Evolutionary conservation across 352 stramenopile genomes (phyloP), one percentile per base, ranked within the genome.

Genomic region (Globisporangium iwayamae): DNA sequence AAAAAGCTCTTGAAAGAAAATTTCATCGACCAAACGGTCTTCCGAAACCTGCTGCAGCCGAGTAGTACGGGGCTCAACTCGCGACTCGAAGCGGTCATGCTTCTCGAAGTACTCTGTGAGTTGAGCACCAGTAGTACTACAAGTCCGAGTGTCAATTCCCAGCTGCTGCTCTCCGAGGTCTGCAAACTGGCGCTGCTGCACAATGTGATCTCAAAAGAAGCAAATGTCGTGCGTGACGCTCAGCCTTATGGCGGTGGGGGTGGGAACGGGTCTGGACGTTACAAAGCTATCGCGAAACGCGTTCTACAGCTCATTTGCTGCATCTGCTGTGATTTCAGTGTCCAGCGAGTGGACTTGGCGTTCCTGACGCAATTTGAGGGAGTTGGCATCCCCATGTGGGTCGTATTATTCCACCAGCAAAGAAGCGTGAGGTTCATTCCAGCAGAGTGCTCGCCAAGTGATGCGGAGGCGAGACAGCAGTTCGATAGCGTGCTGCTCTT

Each of bases 251-350:
- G 46, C 6, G n/a, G 9, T 18, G 28, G 43, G 5, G 36, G 8
- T 39, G 18, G 3, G 7, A 36, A 36, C 32, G 32, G 28, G 3
- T 13, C 50, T 9, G 41, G 25, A 3, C 71, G 70, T 4, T 47
- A 59, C 14, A 25, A 69, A 25, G 67, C 67, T 5, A 63, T 69
- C 9, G 63, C 70, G 10, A 83, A 81, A 39, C 73, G 75, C 14
- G 30, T 75, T 1, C 64, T 83, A 30, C 75, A 81, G 55, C 47
- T 81, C 2, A 57, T 74, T 10, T 83, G 72, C 50, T 83, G 70
- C 41, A 20, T 83, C 18, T 70, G 60, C 41, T 51, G 75, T 0
- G 75, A 83, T 32, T 73, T 67, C 41, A 63, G 66, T 5, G 64
- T 73, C 18, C 66, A 74, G 30, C 60, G 36, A 45, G 14, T 67